Evolutionary conservation across 768 basidiomycete species (phyloP).

Genomic region (Pleurotus giganteus): DNA sequence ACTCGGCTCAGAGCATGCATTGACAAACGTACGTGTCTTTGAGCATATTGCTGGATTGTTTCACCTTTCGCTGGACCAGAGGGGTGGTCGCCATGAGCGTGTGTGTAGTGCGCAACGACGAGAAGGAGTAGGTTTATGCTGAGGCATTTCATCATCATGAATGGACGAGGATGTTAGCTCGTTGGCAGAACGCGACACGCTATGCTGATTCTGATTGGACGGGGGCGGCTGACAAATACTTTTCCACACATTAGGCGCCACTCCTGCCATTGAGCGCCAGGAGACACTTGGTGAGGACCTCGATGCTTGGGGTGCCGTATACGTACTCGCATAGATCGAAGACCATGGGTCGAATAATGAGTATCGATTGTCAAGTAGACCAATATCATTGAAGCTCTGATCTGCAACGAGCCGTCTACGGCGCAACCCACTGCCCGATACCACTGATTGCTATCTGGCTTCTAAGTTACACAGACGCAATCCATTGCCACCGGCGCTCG

Average conservation of each 20-base stretch:
- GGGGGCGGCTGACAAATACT: background rate
- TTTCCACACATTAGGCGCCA: too few species aligned
- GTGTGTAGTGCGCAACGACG: conserved; percentile 28
- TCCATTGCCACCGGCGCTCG: too few species aligned
- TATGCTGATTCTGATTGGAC: background rate
- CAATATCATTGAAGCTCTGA: background rate
- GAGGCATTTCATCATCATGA: conserved; percentile 45
- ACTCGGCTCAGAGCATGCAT: conserved; percentile 6
- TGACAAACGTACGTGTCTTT: conserved; percentile 77
- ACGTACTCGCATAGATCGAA: too few species aligned
- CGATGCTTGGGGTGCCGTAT: too few species aligned
- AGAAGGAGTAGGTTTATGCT: conserved; percentile 32
- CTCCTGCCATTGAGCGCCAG: too few species aligned
- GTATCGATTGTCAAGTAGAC: too few species aligned
- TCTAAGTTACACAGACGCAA: too few species aligned
- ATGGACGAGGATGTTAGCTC: background rate
- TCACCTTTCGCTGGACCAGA: conserved; percentile 48
- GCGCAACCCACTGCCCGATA: too few species aligned
- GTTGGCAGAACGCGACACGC: background rate
- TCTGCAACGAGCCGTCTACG: too few species aligned
- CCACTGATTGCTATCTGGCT: too few species aligned
- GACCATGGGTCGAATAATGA: too few species aligned
- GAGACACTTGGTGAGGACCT: too few species aligned
- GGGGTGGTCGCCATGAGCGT: conserved; percentile 62
- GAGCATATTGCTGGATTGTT: conserved; percentile 80